Evolutionary conservation across 2,329 filamentous ascomycete genomes (phyloP).

Genomic region (Neoascochyta sp.): DNA sequence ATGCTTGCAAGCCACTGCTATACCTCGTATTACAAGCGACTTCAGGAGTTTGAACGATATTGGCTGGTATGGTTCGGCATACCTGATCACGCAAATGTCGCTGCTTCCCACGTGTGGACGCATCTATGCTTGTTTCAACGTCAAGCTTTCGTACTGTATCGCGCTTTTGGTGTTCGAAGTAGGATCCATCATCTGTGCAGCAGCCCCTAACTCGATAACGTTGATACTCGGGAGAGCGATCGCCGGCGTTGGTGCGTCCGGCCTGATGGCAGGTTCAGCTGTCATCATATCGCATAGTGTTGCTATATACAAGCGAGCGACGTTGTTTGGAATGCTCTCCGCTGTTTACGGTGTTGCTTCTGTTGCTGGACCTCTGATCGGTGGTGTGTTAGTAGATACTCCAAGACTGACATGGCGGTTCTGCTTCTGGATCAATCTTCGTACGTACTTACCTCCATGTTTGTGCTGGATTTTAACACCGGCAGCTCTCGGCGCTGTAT

Average conservation of each 20-base stretch:
- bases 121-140: constrained; percentile 45
- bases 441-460: too few species aligned
- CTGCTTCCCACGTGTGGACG: constrained; percentile 38
- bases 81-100: constrained; percentile 41
- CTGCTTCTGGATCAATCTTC: constrained; percentile 48
- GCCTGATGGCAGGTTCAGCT: constrained; percentile 48
- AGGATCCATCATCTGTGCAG: constrained; percentile 50
- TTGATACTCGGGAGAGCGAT: constrained; percentile 52
- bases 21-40: constrained; percentile 47
- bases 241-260: constrained; percentile 49
- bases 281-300: constrained; percentile 46
- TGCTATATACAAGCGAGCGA: constrained; percentile 44
- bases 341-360: constrained; percentile 48
- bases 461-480: too few species aligned
- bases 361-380: constrained; percentile 46
- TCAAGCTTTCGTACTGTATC: constrained; percentile 46
- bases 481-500: constrained; percentile 42
- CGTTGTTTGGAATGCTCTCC: constrained; percentile 48
- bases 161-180: constrained; percentile 49
- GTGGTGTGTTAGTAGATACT: constrained; percentile 36
- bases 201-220: constrained; percentile 47
- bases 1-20: constrained; percentile 47
- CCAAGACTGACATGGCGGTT: constrained; percentile 45
- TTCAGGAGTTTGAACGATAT: constrained; percentile 46
- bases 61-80: constrained; percentile 44